Conservation (phyloP, 768 basidiomycete genomes). For the Hypsizygus marmoreus region DNA sequence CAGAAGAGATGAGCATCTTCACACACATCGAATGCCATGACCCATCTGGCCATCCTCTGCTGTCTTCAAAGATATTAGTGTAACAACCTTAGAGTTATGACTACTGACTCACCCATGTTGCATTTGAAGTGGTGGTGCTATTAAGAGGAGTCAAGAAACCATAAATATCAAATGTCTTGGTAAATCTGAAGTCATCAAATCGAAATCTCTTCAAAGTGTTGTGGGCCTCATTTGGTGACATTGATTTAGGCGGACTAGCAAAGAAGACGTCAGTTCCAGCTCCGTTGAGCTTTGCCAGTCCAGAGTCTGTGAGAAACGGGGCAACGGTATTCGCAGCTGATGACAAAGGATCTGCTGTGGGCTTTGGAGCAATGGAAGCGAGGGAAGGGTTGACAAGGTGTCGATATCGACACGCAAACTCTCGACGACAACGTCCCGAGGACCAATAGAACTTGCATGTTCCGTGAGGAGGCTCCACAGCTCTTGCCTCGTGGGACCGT, state of each 20-base stretch:
- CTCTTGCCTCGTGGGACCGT: conserved; percentile 9
- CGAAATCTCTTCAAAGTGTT: conserved; percentile 45
- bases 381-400: conserved; percentile 30
- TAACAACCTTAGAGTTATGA: not conserved
- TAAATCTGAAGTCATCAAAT: conserved; percentile 44
- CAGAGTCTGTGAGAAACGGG: conserved; percentile 45
- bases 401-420: conserved; percentile 44
- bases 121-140: conserved; percentile 40
- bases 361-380: conserved; percentile 4
- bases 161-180: conserved; percentile 42
- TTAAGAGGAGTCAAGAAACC: conserved; percentile 40
- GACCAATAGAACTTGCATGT: conserved; percentile 52
- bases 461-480: conserved; percentile 30
- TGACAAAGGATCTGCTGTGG: conserved; percentile 2
- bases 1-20: conserved; percentile 8
- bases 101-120: conserved; percentile 42
- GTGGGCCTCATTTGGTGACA: conserved; percentile 52
- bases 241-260: conserved; percentile 25
- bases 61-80: conserved; percentile 29
- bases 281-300: conserved; percentile 46
- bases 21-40: too few species aligned
- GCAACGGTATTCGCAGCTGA: conserved; percentile 29
- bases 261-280: conserved; percentile 47
- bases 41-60: conserved; percentile 49
- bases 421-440: conserved; percentile 45